These are phyloP conservation scores for Dactylellina haptotyla DNA, from an alignment of 2,329 filamentous ascomycete genomes.

Conservation along the genomic window DNA sequence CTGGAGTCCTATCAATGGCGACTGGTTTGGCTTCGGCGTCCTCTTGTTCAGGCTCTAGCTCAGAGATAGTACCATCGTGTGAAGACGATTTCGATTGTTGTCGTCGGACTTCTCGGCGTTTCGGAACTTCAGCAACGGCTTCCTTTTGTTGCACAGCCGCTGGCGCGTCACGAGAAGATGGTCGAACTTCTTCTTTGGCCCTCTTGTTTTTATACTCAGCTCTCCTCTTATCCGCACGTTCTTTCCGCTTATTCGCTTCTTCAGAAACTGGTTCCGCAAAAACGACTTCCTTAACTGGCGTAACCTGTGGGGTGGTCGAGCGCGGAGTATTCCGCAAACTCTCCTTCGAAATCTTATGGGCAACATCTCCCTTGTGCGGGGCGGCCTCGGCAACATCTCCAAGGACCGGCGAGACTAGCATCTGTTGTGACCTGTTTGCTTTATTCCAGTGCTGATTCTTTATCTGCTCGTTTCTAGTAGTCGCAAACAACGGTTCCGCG, in stretches of 20 bases:
- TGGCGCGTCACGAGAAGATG: neutral
- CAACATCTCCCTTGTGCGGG: neutral
- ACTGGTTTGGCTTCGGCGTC: neutral
- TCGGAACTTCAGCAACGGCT: neutral
- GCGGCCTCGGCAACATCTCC: neutral
- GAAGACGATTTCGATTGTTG: neutral
- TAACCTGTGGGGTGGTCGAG: neutral
- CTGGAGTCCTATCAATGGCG: conserved; percentile 31
- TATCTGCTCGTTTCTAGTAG: conserved; percentile 36
- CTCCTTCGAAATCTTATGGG: neutral
- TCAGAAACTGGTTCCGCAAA: neutral
- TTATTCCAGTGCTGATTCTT: conserved; percentile 44
- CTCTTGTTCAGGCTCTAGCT: conserved; percentile 8
- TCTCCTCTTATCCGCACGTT: neutral
- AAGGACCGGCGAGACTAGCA: neutral
- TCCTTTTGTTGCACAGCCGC: neutral
- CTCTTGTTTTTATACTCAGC: neutral
- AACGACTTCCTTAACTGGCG: neutral
- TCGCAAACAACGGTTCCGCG: conserved; percentile 35
- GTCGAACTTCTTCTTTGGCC: neutral
- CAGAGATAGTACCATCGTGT: conserved; percentile 2
- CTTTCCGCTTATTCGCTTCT: conserved; percentile 1
- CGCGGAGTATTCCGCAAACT: neutral
- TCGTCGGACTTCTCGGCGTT: neutral
- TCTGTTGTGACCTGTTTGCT: conserved; percentile 9